These are phyloP conservation scores for Fusarium sp. DNA, from an alignment of 2,329 filamentous ascomycete genomes.

Conservation along the genomic window DNA sequence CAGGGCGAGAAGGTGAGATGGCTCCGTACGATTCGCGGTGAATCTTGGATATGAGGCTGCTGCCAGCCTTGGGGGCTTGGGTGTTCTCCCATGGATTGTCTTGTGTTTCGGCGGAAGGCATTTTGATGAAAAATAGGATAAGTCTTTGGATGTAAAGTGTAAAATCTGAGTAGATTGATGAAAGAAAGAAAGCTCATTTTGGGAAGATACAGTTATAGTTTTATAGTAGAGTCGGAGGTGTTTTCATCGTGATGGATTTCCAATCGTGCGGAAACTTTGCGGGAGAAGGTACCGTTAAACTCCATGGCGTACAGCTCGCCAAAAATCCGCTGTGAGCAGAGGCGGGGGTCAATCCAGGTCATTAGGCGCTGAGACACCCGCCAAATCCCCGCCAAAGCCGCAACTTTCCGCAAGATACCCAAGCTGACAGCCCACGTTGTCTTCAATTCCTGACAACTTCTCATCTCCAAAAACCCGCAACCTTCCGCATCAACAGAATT, in stretches of 20 bases:
- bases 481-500: neutral
- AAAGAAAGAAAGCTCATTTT: neutral
- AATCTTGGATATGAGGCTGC: neutral
- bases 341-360: neutral
- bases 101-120: neutral
- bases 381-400: neutral
- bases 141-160: neutral
- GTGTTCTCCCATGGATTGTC: constrained; percentile 4
- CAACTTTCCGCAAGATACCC: neutral
- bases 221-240: neutral
- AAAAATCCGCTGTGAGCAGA: neutral
- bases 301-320: neutral
- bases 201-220: neutral
- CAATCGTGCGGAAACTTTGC: neutral
- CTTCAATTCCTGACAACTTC: neutral
- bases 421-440: constrained; percentile 3
- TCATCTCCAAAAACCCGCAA: neutral
- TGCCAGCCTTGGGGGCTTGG: neutral
- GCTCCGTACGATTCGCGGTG: constrained; percentile 45
- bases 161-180: no score
- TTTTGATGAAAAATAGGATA: neutral
- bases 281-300: neutral
- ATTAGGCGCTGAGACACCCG: neutral
- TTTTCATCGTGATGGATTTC: neutral
- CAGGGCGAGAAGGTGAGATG: constrained; percentile 52